Percentiles rank a stretch among this genome's conserved stretches.
phyloP scores from a whole-genome alignment of 2,329 filamentous ascomycete species.

The Pseudogymnoascus pannorum region DNA sequence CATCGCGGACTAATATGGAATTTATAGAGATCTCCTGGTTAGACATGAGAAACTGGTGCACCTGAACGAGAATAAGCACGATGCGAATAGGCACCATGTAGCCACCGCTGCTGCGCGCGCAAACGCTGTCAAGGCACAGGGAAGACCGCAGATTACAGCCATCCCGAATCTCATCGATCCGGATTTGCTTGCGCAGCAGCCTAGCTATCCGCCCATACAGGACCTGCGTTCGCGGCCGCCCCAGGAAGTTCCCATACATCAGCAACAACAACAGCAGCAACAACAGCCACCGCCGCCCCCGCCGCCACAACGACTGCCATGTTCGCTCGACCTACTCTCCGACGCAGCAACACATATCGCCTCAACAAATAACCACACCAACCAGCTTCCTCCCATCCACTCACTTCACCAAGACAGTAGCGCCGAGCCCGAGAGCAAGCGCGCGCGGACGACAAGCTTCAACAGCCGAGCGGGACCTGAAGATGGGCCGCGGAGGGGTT shows the following conservation, averaged over 20 bases:
- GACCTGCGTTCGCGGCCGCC: background rate
- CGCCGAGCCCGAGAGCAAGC: background rate
- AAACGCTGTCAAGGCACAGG: background rate
- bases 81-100: conserved; percentile 39
- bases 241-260: background rate
- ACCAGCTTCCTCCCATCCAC: background rate
- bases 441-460: background rate
- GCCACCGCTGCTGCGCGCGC: conserved; percentile 32
- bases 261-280: background rate
- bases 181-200: background rate
- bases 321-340: conserved; percentile 50
- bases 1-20: background rate
- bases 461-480: background rate
- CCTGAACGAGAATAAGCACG: conserved; percentile 48
- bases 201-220: background rate
- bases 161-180: conserved; percentile 7
- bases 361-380: background rate
- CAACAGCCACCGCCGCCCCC: background rate
- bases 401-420: background rate
- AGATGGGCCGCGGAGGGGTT: conserved; percentile 5
- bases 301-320: conserved; percentile 31
- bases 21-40: conserved; percentile 54
- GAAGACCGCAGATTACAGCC: background rate
- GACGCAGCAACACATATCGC: background rate
- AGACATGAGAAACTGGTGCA: conserved; percentile 59